phyloP scores from a whole-genome alignment of 345 rosid species.

The sweet orange (Citrus sinensis) region DVS_A1.0 CM039162.1:32068001-32068500 shows the following conservation, averaged over 20 bases:
- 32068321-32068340: conserved; percentile 47
- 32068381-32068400: conserved; percentile 43
- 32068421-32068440: conserved; percentile 19
- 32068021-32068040: conserved; percentile 9
- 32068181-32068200: conserved; percentile 50
- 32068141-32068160: conserved; percentile 51
- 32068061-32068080: conserved; percentile 8
- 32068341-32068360: conserved; percentile 63
- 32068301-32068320: conserved; percentile 41
- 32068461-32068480: conserved; percentile 48
- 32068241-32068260: conserved; percentile 6
- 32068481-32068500: conserved; percentile 58
- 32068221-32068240: conserved; percentile 44
- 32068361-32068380: conserved; percentile 51
- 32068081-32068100: conserved; percentile 30
- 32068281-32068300: conserved; percentile 36
- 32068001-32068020: conserved; percentile 11
- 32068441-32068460: conserved; percentile 39
- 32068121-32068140: conserved; percentile 50
- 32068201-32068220: conserved; percentile 42
- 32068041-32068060: conserved; percentile 1
- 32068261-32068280: conserved; percentile 27
- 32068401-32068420: conserved; percentile 29
- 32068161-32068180: conserved; percentile 50
- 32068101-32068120: conserved; percentile 39